phyloP scores from a whole-genome alignment of 2,329 filamentous ascomycete genomes.

The Geoglossum cookeanum region DNA sequence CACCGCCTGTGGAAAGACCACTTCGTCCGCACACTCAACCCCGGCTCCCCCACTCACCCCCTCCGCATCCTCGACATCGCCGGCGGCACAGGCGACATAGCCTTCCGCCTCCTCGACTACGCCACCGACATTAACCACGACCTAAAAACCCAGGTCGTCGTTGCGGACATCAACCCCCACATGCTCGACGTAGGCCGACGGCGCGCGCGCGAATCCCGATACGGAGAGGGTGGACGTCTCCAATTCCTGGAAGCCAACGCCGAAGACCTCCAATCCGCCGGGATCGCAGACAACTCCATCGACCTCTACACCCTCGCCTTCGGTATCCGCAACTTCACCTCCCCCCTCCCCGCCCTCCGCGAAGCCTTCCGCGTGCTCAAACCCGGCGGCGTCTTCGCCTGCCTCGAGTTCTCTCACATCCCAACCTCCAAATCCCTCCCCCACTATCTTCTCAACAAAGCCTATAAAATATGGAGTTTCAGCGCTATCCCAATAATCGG shows the following conservation, averaged over 20 bases:
- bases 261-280: slow-evolving; percentile 32
- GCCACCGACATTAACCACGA: slow-evolving; percentile 65
- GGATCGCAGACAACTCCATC: slow-evolving; percentile 48
- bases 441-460: slow-evolving; percentile 56
- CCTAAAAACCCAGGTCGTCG: slow-evolving; percentile 62
- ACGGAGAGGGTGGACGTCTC: slow-evolving; percentile 34
- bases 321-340: slow-evolving; percentile 90
- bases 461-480: slow-evolving; percentile 96
- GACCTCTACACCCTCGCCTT: slow-evolving; percentile 97
- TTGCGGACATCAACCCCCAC: slow-evolving; percentile 87
- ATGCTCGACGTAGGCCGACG: slow-evolving; percentile 84
- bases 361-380: slow-evolving; percentile 81
- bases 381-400: slow-evolving; percentile 90
- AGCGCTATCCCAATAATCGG: slow-evolving; percentile 86
- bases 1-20: slow-evolving; percentile 96
- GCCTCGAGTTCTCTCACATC: slow-evolving; percentile 86
- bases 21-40: slow-evolving; percentile 82
- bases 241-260: slow-evolving; percentile 81
- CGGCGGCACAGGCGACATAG: slow-evolving; percentile 92
- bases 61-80: slow-evolving; percentile 86
- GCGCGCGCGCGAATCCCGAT: slow-evolving; percentile 46
- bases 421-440: slow-evolving; percentile 17
- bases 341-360: slow-evolving; percentile 63
- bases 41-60: slow-evolving; percentile 29
- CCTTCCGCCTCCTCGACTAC: slow-evolving; percentile 87